Evolutionary conservation across 305 asterid species (phyloP).

Genomic region (Stenogyne calaminthoides): DNA sequence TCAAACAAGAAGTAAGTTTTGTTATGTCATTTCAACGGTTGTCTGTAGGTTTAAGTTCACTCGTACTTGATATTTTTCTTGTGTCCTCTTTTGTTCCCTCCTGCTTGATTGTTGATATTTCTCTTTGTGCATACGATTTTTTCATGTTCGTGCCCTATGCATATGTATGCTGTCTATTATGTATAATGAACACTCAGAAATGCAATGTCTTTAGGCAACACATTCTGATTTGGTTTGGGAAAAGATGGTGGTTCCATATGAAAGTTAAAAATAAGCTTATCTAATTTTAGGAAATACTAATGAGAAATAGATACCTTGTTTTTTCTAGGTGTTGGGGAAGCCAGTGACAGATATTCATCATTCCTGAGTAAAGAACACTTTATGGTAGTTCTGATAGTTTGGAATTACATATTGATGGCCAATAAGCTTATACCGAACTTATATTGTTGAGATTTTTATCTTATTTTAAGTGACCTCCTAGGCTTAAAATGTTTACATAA

Average conservation of each 20-base stretch:
- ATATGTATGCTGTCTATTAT: background rate
- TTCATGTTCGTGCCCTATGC: background rate
- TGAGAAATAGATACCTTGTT: background rate
- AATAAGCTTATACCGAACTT: background rate
- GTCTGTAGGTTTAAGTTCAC: background rate
- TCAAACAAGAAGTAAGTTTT: background rate
- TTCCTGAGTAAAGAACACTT: background rate
- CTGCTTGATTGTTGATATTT: background rate
- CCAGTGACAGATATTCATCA: background rate
- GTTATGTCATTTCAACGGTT: background rate
- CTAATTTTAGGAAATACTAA: background rate
- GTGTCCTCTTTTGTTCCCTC: background rate
- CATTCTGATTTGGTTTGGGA: no score
- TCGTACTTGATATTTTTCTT: background rate
- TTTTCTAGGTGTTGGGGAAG: no score
- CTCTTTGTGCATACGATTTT: background rate
- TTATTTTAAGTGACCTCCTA: background rate
- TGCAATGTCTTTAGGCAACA: no score
- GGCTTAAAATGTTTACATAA: background rate
- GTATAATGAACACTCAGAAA: background rate
- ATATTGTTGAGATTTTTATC: no score
- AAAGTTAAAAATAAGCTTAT: no score
- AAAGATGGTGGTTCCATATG: no score
- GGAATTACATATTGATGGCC: background rate
- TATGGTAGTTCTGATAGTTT: constrained; percentile 2